phyloP scores from a whole-genome alignment of 2,329 filamentous ascomycete genomes.

The Fusarium sp. region DNA sequence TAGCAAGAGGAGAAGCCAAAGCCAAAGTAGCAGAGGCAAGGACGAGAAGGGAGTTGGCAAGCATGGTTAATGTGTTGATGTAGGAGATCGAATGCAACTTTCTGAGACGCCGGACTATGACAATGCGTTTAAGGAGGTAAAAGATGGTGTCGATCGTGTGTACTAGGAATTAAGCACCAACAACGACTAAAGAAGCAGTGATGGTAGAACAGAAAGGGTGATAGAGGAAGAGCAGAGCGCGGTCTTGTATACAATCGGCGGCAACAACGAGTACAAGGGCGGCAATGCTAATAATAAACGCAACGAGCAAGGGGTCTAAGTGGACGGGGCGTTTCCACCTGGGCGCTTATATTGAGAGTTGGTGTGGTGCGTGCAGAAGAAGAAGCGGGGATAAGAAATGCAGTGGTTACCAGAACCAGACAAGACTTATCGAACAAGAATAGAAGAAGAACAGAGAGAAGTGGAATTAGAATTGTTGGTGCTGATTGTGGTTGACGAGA shows the following conservation, averaged over 20 bases:
- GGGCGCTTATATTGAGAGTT: conserved; percentile 43
- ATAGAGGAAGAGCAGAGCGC: conserved; percentile 21
- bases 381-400: conserved; percentile 24
- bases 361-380: conserved; percentile 36
- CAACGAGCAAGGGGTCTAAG: conserved; percentile 36
- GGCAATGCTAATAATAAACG: conserved; percentile 48
- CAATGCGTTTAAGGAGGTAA: conserved; percentile 19
- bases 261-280: conserved; percentile 35
- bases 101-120: conserved; percentile 23
- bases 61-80: conserved; percentile 44
- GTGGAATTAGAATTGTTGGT: neutral
- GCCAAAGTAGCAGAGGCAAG: conserved; percentile 51
- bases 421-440: neutral
- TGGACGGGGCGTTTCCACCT: conserved; percentile 42
- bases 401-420: conserved; percentile 8
- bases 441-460: neutral
- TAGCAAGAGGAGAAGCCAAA: conserved; percentile 45
- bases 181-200: conserved; percentile 26
- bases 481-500: neutral
- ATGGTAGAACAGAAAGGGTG: conserved; percentile 5
- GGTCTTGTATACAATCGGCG: conserved; percentile 34
- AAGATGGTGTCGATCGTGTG: conserved; percentile 37
- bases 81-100: conserved; percentile 17
- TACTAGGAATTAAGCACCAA: conserved; percentile 25
- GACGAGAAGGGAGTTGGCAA: conserved; percentile 50